These are phyloP conservation scores for Manihot esculenta DNA, from an alignment of 441 rosid species.

Conservation along the genomic window DNA sequence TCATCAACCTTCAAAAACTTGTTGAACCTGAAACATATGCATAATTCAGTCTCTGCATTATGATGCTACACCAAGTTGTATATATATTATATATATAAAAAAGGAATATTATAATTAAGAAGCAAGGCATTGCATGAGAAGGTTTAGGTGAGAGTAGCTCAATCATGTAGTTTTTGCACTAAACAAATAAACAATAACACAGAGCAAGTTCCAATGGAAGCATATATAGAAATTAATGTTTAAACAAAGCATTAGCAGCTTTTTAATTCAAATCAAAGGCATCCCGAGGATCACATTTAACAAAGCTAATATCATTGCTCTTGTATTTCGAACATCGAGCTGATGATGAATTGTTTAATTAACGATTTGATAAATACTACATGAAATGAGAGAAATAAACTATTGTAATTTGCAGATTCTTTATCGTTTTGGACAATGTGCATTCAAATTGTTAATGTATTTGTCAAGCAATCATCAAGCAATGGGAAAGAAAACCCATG, in stretches of 20 bases:
- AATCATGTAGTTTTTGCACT: conserved; percentile 9
- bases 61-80: too few relatives aligned
- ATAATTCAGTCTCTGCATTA: background rate
- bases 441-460: conserved; percentile 17
- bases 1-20: background rate
- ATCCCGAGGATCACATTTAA: conserved; percentile 24
- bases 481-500: background rate
- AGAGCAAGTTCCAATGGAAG: conserved; percentile 20
- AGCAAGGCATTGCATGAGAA: background rate
- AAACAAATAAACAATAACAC: background rate
- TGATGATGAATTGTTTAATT: background rate
- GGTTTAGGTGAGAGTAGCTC: background rate
- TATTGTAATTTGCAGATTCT: conserved; percentile 10
- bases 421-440: conserved; percentile 20
- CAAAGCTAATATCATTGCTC: conserved; percentile 23
- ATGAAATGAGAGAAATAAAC: background rate
- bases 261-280: conserved; percentile 17
- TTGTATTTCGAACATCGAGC: conserved; percentile 14
- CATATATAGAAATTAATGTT: background rate
- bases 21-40: background rate
- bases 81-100: too few relatives aligned
- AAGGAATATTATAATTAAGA: too few relatives aligned
- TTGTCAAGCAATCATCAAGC: conserved; percentile 11
- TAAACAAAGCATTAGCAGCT: conserved; percentile 16
- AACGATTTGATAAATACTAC: conserved; percentile 2